Base-by-base conservation (phyloP, 2,329 filamentous ascomycete genomes). In the Colletotrichum sp. region DNA sequence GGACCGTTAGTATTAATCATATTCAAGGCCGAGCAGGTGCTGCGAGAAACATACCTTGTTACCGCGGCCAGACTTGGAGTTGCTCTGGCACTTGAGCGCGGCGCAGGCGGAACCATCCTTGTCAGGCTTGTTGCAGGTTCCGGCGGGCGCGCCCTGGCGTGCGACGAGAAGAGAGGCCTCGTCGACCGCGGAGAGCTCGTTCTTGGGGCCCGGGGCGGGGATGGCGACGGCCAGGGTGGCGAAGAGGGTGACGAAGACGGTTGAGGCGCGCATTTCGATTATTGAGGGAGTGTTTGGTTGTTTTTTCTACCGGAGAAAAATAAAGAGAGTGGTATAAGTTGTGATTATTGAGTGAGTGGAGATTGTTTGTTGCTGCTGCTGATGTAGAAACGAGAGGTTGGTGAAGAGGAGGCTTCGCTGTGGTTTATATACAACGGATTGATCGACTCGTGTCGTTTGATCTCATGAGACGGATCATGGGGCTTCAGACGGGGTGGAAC, bases 221-320 rank as follows among this genome's bases (percentile, higher is more conserved):
- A 39, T 55, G 7, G 72, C 72, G 28, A 25, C 68, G n/a, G 72
- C 61, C 25, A 75, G 52, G 19, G 68, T 15, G 36, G 72, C 72
- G 68, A 75, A 61, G 52, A 75, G 36, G 36, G 72, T 32, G 36
- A 63, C 19, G 36, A 75, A 25, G 19, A 75, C 27, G 36, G 72
- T 12, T 19, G 68, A 72, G 68, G 60, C 68, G 48, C 72, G 72
- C 72, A 71, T 74, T 6, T 61, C 34, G 28, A 48, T 48, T 48
- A 19, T 28, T 60, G 19, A 32, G 27, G 59, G 22, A 39, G 52
- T 22, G 48, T 27, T 16, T 5, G 3, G 8, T 16, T 30, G 4
- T 32, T 25, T 16, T 66, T 66, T 68, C 65, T 68, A 48, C 65
- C 44, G 6, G 44, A 68, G 48, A 68, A 66, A 66, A 52, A 28